Percentiles rank a stretch among this genome's conserved stretches.
Conservation (phyloP, 2,329 filamentous ascomycete species). For the Epichloe festucae region DNA sequence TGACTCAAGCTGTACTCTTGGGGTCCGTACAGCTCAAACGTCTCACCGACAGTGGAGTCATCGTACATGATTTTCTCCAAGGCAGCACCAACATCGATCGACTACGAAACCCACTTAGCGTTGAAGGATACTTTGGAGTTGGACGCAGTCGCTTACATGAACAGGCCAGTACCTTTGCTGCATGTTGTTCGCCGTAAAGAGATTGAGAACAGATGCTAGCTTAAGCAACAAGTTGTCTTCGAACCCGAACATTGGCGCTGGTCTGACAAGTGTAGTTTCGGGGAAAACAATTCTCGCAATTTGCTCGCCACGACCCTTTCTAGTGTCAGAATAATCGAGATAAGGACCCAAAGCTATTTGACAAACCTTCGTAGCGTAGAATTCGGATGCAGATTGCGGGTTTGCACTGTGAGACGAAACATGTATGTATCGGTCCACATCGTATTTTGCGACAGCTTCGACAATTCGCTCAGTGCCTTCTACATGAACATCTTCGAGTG, state of each 20-base stretch:
- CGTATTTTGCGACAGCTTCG: constrained; percentile 93
- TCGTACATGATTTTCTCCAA: constrained; percentile 85
- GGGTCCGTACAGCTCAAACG: constrained; percentile 87
- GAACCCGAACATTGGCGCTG: constrained; percentile 86
- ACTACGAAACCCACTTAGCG: constrained; percentile 30
- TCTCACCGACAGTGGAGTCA: constrained; percentile 79
- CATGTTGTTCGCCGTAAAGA: constrained; percentile 87
- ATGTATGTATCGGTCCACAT: constrained; percentile 92
- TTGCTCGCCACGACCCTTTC: constrained; percentile 62
- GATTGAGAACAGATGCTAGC: constrained; percentile 65
- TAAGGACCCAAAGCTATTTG: background rate
- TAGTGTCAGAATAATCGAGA: background rate
- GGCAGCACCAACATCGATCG: constrained; percentile 78
- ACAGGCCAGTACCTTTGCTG: constrained; percentile 83
- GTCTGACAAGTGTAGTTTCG: constrained; percentile 91
- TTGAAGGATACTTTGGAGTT: background rate
- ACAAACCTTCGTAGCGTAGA: constrained; percentile 75
- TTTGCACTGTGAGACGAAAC: constrained; percentile 90
- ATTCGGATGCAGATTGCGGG: constrained; percentile 69
- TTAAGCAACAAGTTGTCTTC: constrained; percentile 86
- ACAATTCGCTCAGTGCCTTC: constrained; percentile 86
- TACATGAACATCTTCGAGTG: constrained; percentile 81
- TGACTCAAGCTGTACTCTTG: constrained; percentile 83
- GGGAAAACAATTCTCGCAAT: constrained; percentile 82
- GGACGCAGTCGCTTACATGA: constrained; percentile 47